Evolutionary conservation across 495 filamentous ascomycete species (phyloP), one percentile per base, ranked within the genome.

Genomic region (Platismatia glauca): DNA sequence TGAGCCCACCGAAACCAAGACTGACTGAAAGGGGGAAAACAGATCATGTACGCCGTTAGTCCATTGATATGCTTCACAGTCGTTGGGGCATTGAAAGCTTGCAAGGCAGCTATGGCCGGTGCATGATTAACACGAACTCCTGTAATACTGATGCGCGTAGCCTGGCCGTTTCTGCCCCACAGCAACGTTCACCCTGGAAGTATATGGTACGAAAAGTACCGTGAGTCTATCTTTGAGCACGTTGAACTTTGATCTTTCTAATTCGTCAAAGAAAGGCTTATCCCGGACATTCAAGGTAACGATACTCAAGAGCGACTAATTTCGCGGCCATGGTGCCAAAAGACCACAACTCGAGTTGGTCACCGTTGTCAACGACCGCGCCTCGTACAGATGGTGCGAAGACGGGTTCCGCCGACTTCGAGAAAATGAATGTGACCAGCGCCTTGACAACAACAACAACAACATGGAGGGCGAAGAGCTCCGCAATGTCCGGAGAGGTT

Each of bases 21-120:
- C 22, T 38, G 57, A 39, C 50, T 60, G 20, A 62, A 39, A 18
- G 18, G 2, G 15, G 29, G 56, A 34, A 35, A 37, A 38, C 55
- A 81, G 79, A 75, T 79, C 34, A 71, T 75, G 58, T 85, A 84
- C 65, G 69, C 69, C 4, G 69, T 85, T 29, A 78, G 77, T n/a
- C 81, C 82, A 9, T 62, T 80, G 27, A 77, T 82, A 20, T 80
- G 74, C 55, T 76, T 83, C 48, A 73, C 74, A 0, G 79, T 85
- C 24, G 81, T 82, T 7, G 81, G 78, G 0, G 73, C 75, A 5
- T 63, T 81, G 52, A 82, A 82, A 38, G 79, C 79, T 50, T 77
- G 70, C n/a, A 71, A 81, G 59, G 71, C 70, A 15, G 68, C 67
- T 39, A 67, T 64, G 33, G 38, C 57, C 8, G 33, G 44, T 29